Evolutionary conservation across 31 red algal genomes (phyloP), one percentile per base, ranked within the genome.

Genomic region (Odonthalia washingtoniensis): DNA sequence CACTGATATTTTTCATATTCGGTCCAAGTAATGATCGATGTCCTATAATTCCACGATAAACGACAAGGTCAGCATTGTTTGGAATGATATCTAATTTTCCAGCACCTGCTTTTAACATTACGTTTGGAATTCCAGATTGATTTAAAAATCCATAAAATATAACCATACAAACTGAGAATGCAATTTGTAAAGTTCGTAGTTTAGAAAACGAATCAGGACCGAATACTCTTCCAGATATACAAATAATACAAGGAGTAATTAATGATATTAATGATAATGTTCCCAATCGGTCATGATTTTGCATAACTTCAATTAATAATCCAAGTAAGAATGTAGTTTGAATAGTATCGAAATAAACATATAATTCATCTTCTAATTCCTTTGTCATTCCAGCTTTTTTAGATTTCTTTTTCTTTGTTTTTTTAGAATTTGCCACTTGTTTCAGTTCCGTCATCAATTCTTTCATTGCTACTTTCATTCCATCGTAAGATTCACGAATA

Each of bases 301-400:
- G 92, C 14, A 89, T 65, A 0, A 94, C 92, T 57, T 94, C 92
- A 37, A 94, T 73, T 6, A 94, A 74, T 74, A 94, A 73, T 26
- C 92, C 92, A 40, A 94, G 75, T 12, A 94, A 74, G 45, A 94
- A 84, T 16, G 92, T 94, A 1, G 92, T 94, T 73, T 94, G 92
- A 36, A 94, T 94, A n/a, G 92, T 94, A 60, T 94, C 92, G 61
- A 89, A 94, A 49, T 85, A 94, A 1, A 89, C 86, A 17, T 87
- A 86, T 60, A 89, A 46, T 74, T 94, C 92, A 42, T 94, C 92
- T 64, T 94, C 92, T 5, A 80, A 72, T 28, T 89, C 92, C 73
- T 94, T 94, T 41, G 89, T 81, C 89, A 92, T 86, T 14, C 81
- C 89, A 5, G 85, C 72, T 41, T 85, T 89, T 32, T 81, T 86